phyloP scores from a whole-genome alignment of 2,329 filamentous ascomycete genomes.

The Neofusicoccum laricinum region DNA sequence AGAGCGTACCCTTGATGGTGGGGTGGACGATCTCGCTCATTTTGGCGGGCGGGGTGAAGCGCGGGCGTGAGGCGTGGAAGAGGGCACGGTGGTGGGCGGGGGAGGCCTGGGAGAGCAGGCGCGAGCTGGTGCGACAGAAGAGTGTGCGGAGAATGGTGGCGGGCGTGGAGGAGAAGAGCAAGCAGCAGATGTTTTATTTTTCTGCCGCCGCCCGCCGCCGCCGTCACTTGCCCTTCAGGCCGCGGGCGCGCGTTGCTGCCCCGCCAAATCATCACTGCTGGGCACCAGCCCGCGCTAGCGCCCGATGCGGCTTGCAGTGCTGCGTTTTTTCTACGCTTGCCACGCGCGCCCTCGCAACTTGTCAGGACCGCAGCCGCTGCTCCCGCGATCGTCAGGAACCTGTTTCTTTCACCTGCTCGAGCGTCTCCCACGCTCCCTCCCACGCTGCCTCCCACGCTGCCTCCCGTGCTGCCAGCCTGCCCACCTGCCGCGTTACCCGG shows the following conservation, averaged over 20 bases:
- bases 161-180: not conserved
- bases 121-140: not conserved
- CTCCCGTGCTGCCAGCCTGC: too few relatives aligned
- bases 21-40: conserved; percentile 73
- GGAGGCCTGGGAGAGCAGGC: not conserved
- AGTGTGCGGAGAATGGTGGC: conserved; percentile 5
- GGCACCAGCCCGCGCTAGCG: not conserved
- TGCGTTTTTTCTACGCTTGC: not conserved
- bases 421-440: too few relatives aligned
- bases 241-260: not conserved
- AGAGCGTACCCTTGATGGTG: conserved; percentile 67
- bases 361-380: not conserved
- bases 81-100: not conserved
- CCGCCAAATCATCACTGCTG: not conserved
- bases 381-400: conserved; percentile 5
- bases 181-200: conserved; percentile 12
- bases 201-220: not conserved
- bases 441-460: not conserved
- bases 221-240: not conserved
- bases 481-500: not conserved
- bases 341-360: not conserved
- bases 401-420: not conserved
- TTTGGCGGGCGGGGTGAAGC: conserved; percentile 30
- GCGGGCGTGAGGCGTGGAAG: not conserved
- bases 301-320: not conserved